A percentile compares a stretch with the other conserved stretches of the same genome.
Evolutionary conservation across 1,284 basidiomycete species (phyloP).

Genomic region (Clitocybe nebularis): DNA sequence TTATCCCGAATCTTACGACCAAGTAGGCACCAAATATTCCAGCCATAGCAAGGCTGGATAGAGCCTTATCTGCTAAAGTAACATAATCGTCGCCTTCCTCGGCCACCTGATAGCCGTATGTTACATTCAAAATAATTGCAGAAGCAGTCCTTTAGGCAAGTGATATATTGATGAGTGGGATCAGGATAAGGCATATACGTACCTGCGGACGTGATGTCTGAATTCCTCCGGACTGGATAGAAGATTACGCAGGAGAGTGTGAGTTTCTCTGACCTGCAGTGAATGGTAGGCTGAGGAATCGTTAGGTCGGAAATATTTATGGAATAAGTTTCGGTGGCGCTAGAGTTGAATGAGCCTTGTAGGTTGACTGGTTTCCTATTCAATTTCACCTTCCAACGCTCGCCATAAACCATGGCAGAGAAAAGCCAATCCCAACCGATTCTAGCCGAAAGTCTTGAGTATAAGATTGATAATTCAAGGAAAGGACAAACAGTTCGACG

Average conservation of each 20-base stretch:
- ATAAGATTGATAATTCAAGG: background rate
- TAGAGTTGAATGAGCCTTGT: constrained; percentile 7
- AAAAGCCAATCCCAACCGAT: constrained; percentile 50
- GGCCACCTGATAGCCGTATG: constrained; percentile 34
- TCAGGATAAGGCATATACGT: background rate
- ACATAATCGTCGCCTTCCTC: constrained; percentile 40
- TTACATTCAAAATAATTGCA: constrained; percentile 35
- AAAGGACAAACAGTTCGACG: constrained; percentile 34
- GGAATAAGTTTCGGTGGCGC: constrained; percentile 40
- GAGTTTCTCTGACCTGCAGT: constrained; percentile 34
- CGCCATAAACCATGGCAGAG: constrained; percentile 40
- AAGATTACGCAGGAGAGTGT: constrained; percentile 32
- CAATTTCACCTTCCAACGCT: constrained; percentile 30
- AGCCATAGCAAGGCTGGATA: constrained; percentile 30
- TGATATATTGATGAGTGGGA: background rate
- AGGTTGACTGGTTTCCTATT: constrained; percentile 2
- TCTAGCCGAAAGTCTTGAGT: constrained; percentile 21
- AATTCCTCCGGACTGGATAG: constrained; percentile 32
- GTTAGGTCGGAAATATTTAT: constrained; percentile 37
- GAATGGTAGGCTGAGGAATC: constrained; percentile 29
- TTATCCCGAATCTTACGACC: constrained; percentile 26
- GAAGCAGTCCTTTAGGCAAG: constrained; percentile 27
- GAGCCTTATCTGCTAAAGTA: constrained; percentile 36
- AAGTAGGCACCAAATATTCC: constrained; percentile 40
- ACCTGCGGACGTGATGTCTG: constrained; percentile 32